Conservation (phyloP, 1,284 basidiomycete genomes). For the Erythrobasidium hasegawianum region DNA sequence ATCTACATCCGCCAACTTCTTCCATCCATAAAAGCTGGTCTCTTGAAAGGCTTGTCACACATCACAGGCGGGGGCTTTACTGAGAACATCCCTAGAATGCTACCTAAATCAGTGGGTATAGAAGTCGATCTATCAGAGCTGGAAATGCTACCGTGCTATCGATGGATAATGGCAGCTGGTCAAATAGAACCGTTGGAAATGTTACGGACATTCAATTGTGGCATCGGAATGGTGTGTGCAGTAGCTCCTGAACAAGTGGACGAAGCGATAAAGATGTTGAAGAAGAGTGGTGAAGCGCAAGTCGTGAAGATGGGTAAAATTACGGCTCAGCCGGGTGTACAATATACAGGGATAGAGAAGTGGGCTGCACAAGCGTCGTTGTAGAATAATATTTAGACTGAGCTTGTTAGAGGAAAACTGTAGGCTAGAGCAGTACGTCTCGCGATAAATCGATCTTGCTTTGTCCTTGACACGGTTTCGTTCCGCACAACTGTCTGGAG, state of each 20-base stretch:
- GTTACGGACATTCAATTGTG: constrained; percentile 97
- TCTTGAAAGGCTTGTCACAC: constrained; percentile 91
- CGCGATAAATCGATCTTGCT: too few species aligned
- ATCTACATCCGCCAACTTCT: constrained; percentile 87
- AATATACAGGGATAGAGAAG: constrained; percentile 58
- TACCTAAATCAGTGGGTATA: constrained; percentile 76
- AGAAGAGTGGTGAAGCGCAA: constrained; percentile 53
- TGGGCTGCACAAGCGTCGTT: constrained; percentile 43
- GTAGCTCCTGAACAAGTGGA: constrained; percentile 63
- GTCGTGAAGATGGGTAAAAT: constrained; percentile 75
- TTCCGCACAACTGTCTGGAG: too few species aligned
- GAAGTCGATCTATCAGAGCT: constrained; percentile 74
- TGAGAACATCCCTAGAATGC: constrained; percentile 90
- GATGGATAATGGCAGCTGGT: constrained; percentile 77
- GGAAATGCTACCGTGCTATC: constrained; percentile 79
- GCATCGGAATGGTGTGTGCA: constrained; percentile 89
- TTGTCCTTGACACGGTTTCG: too few species aligned
- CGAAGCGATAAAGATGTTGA: constrained; percentile 51
- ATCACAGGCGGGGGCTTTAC: constrained; percentile 98
- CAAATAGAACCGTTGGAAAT: constrained; percentile 80
- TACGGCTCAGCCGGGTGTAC: constrained; percentile 62
- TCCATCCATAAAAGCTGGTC: constrained; percentile 64
- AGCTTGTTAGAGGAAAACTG: too few species aligned
- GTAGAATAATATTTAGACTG: too few species aligned
- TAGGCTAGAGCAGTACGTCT: too few species aligned